These are phyloP conservation scores for Aspergillus udagawae DNA, from an alignment of 2,329 filamentous ascomycete species.

Conservation along the genomic window DNA sequence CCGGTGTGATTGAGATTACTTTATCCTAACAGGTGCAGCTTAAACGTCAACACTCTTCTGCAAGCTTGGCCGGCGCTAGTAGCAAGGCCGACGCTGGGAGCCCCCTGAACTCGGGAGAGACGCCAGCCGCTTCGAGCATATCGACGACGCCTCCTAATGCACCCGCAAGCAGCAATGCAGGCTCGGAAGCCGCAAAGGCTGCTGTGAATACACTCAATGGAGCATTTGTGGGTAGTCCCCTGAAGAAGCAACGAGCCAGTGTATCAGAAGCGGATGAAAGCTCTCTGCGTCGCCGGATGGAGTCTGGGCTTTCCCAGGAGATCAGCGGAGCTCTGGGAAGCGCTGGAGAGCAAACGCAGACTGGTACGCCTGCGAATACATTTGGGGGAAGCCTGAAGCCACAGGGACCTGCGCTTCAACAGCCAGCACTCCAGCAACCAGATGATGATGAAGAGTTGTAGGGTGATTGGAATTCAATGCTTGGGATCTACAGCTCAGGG, in stretches of 20 bases:
- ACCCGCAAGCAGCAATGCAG: conserved; percentile 12
- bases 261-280: conserved; percentile 42
- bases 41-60: conserved; percentile 63
- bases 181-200: conserved; percentile 20
- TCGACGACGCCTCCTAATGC: conserved; percentile 34
- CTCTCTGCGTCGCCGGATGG: conserved; percentile 38
- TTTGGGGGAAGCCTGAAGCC: conserved; percentile 19
- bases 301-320: conserved; percentile 33
- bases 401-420: conserved; percentile 2
- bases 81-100: conserved; percentile 31
- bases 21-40: conserved; percentile 43
- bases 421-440: neutral
- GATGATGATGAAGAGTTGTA: conserved; percentile 31
- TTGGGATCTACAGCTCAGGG: neutral
- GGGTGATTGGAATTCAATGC: neutral
- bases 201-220: conserved; percentile 25
- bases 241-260: conserved; percentile 46
- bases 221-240: conserved; percentile 42
- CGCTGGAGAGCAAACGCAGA: conserved; percentile 12
- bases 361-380: conserved; percentile 4
- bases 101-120: conserved; percentile 35
- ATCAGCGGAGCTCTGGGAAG: conserved; percentile 35
- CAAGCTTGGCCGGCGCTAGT: conserved; percentile 44
- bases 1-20: neutral
- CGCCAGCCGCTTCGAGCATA: conserved; percentile 29